Percentiles rank a stretch among this genome's conserved stretches.
These are phyloP conservation scores for Anacardium occidentale DNA, from an alignment of 345 rosid species.

Conservation along the genomic window DNA sequence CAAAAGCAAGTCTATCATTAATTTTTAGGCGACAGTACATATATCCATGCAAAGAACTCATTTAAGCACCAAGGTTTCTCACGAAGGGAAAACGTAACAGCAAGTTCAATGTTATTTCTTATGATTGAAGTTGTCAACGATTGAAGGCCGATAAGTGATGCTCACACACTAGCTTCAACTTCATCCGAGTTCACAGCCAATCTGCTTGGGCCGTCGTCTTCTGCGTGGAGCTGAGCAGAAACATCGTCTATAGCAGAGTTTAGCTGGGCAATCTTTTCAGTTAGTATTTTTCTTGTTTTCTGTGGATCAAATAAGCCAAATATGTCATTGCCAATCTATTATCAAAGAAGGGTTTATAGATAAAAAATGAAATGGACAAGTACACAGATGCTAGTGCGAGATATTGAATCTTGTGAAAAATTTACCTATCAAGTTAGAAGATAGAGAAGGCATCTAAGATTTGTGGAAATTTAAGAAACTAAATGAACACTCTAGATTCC, in stretches of 20 bases:
- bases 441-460: not conserved
- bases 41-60: conserved; percentile 1
- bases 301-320: conserved; percentile 31
- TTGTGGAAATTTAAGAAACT: not conserved
- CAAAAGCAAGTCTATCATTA: not conserved
- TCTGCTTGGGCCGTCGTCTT: conserved; percentile 61
- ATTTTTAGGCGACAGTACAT: conserved; percentile 11
- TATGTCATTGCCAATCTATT: not conserved
- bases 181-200: conserved; percentile 55
- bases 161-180: conserved; percentile 58
- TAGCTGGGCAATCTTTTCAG: conserved; percentile 81
- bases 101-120: conserved; percentile 26
- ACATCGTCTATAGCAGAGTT: conserved; percentile 85
- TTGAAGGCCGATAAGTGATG: conserved; percentile 3
- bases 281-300: conserved; percentile 77
- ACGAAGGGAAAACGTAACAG: conserved; percentile 10
- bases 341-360: not conserved
- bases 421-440: not conserved
- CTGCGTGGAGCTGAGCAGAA: conserved; percentile 70
- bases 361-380: not conserved
- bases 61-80: not conserved
- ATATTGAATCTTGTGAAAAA: not conserved
- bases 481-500: not conserved
- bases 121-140: conserved; percentile 12
- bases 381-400: not conserved